Base-by-base conservation (phyloP, 352 stramenopile species). In the Peronospora destructor region DNA sequence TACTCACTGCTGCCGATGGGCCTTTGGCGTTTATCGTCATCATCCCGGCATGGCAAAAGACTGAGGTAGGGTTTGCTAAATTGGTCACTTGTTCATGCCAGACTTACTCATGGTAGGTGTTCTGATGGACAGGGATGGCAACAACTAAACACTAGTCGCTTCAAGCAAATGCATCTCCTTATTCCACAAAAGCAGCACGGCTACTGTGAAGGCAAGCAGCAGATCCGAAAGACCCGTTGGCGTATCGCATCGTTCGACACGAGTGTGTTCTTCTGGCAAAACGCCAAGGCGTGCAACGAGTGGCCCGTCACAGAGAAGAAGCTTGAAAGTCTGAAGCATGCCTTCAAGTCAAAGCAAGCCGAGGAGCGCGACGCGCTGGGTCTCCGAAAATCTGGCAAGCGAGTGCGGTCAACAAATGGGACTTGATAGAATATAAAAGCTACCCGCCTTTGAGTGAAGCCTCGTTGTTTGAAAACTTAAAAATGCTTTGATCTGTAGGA, bases 231-330 rank as follows among this genome's bases (percentile, higher is more conserved):
- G 56, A 94, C 76, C 17, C 71, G 82, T 6, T 95, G 85, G 78
- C 84, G 87, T 21, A 87, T 96, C 23, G 84, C 88, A 40, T 97
- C 91, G 8, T 98, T 97, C 60, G 89, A 98, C 59, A 97, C 94
- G 21, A 97, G 87, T 56, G 73, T 98, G 5, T 97, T 98, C 61
- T 97, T 97, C 59, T 94, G 94, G 69, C 94, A 98, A 56, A 98
- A 97, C 55, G 58, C 67, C 19, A 80, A 79, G 41, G 94, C 83
- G 2, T 63, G 50, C 26, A 70, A 45, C 39, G 74, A 84, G 48
- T 93, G 79, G 83, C 65, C 68, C 12, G 69, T 93, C 36, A 87
- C 77, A 6, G 47, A 73, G n/a, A 49, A 63, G 23, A 78, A 73
- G 8, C 52, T 90, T 0, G 56, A 64, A 16, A 66, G 73, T 23